These are phyloP conservation scores for Comarum palustre DNA, from an alignment of 306 rosid species.

Conservation along the genomic window DNA sequence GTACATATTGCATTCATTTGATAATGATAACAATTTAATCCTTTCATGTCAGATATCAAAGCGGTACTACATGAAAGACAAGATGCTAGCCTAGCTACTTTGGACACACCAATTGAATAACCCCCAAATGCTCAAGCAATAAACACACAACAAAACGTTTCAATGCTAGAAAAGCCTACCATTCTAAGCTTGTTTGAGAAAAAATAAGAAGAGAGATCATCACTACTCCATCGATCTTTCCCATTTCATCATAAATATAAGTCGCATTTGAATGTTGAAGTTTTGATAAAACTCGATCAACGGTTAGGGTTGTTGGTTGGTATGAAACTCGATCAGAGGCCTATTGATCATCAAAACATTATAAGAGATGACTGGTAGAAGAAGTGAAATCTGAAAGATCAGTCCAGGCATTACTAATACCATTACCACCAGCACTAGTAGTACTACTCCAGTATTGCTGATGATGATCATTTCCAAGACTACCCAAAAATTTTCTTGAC, in stretches of 20 bases:
- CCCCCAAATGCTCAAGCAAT: conserved; percentile 13
- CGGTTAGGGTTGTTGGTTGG: conserved; percentile 12
- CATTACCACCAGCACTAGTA: neutral
- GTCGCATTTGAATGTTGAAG: conserved; percentile 9
- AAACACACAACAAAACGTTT: conserved; percentile 27
- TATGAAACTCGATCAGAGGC: conserved; percentile 8
- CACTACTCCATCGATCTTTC: conserved; percentile 16
- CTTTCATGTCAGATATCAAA: conserved; percentile 28
- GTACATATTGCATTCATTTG: conserved; percentile 14
- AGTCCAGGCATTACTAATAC: conserved; percentile 52
- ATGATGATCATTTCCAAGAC: conserved; percentile 40
- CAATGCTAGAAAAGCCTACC: conserved; percentile 36
- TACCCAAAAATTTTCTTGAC: conserved; percentile 48
- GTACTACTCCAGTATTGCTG: conserved; percentile 31
- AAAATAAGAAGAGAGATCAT: conserved; percentile 7
- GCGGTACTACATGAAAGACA: neutral
- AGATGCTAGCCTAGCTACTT: conserved; percentile 12
- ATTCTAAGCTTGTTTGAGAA: conserved; percentile 20
- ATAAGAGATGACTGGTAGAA: conserved; percentile 47
- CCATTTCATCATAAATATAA: conserved; percentile 24
- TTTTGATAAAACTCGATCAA: conserved; percentile 8
- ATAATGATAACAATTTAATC: conserved; percentile 17
- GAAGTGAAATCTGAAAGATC: conserved; percentile 60
- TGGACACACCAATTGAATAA: conserved; percentile 24
- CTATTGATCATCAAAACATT: conserved; percentile 17